Base-by-base conservation (phyloP, 2,329 filamentous ascomycete species). In the Eurotiales sp. region DNA sequence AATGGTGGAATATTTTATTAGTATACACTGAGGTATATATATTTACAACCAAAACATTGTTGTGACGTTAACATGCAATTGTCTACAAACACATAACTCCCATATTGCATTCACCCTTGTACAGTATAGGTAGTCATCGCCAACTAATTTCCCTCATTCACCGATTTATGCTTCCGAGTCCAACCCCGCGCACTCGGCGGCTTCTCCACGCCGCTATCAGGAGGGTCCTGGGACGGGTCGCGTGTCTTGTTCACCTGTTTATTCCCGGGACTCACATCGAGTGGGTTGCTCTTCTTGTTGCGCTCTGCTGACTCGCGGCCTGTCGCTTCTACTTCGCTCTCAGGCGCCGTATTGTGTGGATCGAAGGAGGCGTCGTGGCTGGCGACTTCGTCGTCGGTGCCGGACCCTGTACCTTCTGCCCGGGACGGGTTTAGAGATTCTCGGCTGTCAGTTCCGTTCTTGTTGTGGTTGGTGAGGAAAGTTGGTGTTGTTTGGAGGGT, bases 331-430 rank as follows among this genome's bases (percentile, higher is more conserved):
- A 66, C 54, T 32, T 83, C 80, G 19, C 69, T 62, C 63, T 90
- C 84, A 0, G 89, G 89, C 17, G 77, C 72, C 22, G 87, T 91
- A 65, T 81, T 81, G 50, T 76, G 69, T 0, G 84, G 82, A 64
- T 89, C 78, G 68, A 88, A 95, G 1, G 90, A 85, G 0, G 84
- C 78, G 37, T 84, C 76, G 51, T 79, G 73, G 25, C 77, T 72
- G 0, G 78, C 76, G 0, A 84, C 78, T 11, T 80, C 76, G 41
- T 84, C 73, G 58, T 84, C 88, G 0, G 81, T 81, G 3, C 82
- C 86, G 45, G 82, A 83, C 63, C 85, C 82, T 52, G 82, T 81
- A 69, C 85, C 82, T 64, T 95, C 88, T 49, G 78, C 82, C 2
- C 79, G 70, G 29, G 81, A 76, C 0, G 86, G 83, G 53, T 86